phyloP scores from a whole-genome alignment of 2,329 filamentous ascomycete genomes.

The Calonectria leucothoes region DNA sequence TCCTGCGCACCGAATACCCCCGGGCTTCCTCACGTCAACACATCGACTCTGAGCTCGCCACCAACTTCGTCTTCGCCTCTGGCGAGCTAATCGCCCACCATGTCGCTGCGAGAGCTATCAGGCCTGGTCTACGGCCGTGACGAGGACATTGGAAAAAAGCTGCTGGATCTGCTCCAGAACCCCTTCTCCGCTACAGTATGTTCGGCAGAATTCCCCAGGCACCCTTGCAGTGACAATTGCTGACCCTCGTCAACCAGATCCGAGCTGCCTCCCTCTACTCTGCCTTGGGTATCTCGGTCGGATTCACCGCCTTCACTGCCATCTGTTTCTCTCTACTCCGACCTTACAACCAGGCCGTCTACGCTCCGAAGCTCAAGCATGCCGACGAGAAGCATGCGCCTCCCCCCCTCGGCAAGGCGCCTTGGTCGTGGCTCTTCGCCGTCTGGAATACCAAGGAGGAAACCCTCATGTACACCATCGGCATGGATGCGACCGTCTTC shows the following conservation, averaged over 20 bases:
- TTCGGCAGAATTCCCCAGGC: neutral
- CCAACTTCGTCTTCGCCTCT: conserved; percentile 32
- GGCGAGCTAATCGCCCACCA: conserved; percentile 39
- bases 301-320: conserved; percentile 78
- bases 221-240: neutral
- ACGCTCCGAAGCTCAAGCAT: conserved; percentile 93
- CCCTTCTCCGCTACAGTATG: conserved; percentile 62
- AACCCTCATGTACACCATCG: conserved; percentile 82
- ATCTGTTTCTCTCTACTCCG: conserved; percentile 89
- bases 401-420: conserved; percentile 85
- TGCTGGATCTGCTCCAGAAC: conserved; percentile 61
- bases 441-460: conserved; percentile 82
- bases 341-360: conserved; percentile 91
- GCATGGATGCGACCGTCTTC: conserved; percentile 92
- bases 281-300: conserved; percentile 83
- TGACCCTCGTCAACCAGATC: conserved; percentile 40
- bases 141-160: conserved; percentile 53
- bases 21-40: neutral
- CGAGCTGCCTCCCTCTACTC: conserved; percentile 72
- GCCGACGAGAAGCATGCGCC: conserved; percentile 91
- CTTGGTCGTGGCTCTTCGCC: conserved; percentile 88
- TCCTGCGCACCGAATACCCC: neutral
- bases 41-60: conserved; percentile 6
- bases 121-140: conserved; percentile 23
- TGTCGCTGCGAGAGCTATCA: conserved; percentile 28